These are phyloP conservation scores for Apiospora kogelbergensis DNA, from an alignment of 2,329 filamentous ascomycete genomes.

Conservation along the genomic window DNA sequence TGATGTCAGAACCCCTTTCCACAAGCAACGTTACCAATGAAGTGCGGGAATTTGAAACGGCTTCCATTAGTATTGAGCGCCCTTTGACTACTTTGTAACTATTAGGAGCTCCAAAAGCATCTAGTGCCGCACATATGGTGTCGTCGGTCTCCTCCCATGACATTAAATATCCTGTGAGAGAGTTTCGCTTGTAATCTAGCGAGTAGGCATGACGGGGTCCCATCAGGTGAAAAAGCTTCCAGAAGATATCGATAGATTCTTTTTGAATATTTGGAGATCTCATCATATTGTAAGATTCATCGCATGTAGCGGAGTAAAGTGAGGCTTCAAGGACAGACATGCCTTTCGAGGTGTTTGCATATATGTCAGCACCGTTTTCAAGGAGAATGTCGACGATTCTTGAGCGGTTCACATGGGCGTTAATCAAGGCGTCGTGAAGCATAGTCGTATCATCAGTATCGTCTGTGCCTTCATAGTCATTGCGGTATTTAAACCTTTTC, in stretches of 20 bases:
- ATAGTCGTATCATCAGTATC: not conserved
- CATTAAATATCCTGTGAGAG: not conserved
- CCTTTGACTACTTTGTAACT: not conserved
- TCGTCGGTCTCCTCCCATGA: not conserved
- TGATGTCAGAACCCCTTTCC: not conserved
- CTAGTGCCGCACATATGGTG: not conserved
- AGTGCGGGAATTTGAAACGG: not conserved
- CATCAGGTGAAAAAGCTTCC: not conserved
- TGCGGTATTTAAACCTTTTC: no score
- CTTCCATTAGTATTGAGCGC: not conserved
- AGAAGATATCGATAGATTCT: not conserved
- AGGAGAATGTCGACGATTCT: not conserved
- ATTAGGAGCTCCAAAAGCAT: not conserved
- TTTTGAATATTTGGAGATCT: not conserved
- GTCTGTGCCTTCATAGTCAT: no score
- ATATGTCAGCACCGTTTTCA: not conserved
- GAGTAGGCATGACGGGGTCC: not conserved
- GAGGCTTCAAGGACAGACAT: not conserved
- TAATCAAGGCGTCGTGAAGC: not conserved
- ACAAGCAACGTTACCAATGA: not conserved
- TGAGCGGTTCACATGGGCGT: not conserved
- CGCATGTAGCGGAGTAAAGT: not conserved
- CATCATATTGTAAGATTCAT: no score
- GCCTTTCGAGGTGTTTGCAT: not conserved
- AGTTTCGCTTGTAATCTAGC: not conserved